phyloP scores from a whole-genome alignment of 1,139 yeast species.

The Hemisphaericaspora lyxosophila region DNA sequence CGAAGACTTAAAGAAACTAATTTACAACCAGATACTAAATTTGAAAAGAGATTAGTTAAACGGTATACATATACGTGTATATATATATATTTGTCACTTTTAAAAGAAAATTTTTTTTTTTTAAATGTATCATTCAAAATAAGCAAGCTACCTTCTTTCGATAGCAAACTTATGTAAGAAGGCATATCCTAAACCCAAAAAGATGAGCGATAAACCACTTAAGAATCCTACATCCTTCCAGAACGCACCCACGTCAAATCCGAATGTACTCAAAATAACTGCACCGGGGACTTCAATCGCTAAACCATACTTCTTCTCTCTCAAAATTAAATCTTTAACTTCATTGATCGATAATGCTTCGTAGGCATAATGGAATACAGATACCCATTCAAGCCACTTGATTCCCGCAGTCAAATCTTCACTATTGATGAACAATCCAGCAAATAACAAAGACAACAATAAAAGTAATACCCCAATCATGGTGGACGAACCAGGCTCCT shows the following conservation, averaged over 20 bases:
- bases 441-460: constrained; percentile 82
- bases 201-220: constrained; percentile 47
- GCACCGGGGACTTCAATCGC: constrained; percentile 99
- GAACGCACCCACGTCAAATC: constrained; percentile 80
- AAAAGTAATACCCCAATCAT: constrained; percentile 82
- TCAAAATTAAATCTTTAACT: constrained; percentile 81
- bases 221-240: constrained; percentile 62
- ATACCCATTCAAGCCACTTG: constrained; percentile 77
- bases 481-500: constrained; percentile 93
- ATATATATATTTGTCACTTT: not conserved
- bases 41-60: constrained; percentile 8
- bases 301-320: constrained; percentile 87
- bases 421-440: constrained; percentile 88
- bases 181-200: constrained; percentile 67
- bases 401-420: constrained; percentile 71
- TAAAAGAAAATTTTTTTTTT: too few relatives aligned
- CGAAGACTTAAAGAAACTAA: constrained; percentile 66
- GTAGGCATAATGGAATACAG: constrained; percentile 93
- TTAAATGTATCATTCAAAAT: too few relatives aligned
- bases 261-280: constrained; percentile 90
- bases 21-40: constrained; percentile 60
- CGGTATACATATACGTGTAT: not conserved
- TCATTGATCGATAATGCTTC: constrained; percentile 91
- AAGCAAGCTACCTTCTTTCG: constrained; percentile 61
- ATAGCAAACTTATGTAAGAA: constrained; percentile 72